These are phyloP conservation scores for Colletotrichum sp. DNA, from an alignment of 2,329 filamentous ascomycete species.

Conservation along the genomic window DNA sequence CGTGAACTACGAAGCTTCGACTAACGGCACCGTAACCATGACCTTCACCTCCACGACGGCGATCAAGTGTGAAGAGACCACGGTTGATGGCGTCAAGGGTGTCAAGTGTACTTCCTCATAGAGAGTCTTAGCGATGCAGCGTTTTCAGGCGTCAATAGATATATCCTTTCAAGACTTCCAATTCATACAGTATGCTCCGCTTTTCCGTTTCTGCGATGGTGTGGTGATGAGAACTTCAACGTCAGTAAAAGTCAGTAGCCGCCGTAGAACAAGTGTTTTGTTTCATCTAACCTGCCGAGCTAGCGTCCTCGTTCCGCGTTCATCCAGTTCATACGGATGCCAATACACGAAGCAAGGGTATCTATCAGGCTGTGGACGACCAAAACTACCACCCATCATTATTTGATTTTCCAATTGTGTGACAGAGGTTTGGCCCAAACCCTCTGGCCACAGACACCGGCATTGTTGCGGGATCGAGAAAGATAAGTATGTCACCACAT, in stretches of 20 bases:
- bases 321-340: neutral
- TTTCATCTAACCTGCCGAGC: too few species aligned
- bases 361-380: neutral
- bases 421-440: neutral
- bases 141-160: neutral
- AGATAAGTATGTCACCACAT: too few species aligned
- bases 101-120: conserved; percentile 7
- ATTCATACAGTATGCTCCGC: neutral
- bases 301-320: neutral
- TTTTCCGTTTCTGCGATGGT: neutral
- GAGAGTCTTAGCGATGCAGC: neutral
- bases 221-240: neutral
- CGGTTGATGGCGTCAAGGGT: conserved; percentile 10
- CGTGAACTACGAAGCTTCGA: conserved; percentile 7
- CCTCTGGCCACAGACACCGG: too few species aligned
- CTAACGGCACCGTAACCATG: conserved; percentile 1
- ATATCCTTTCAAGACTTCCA: neutral
- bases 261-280: neutral
- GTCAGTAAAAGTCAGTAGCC: neutral
- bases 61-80: conserved; percentile 14
- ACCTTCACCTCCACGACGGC: conserved; percentile 1
- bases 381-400: neutral
- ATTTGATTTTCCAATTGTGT: neutral
- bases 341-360: neutral
- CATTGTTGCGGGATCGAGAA: too few species aligned